These are phyloP conservation scores for Pistacia atlantica DNA, from an alignment of 345 rosid genomes.

Conservation along the genomic window DNA sequence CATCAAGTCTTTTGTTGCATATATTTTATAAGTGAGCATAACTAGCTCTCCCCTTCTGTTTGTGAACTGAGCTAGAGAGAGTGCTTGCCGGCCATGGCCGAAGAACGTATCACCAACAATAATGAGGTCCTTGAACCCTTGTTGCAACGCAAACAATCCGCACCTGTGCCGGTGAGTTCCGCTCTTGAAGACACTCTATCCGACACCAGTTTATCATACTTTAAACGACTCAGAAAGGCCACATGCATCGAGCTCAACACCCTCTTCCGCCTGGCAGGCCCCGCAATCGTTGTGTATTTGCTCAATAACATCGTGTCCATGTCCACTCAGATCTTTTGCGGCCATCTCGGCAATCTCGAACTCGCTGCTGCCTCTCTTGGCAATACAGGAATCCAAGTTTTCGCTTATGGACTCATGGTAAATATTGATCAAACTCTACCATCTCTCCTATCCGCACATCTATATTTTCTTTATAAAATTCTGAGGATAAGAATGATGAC, in stretches of 20 bases:
- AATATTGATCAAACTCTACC: background rate
- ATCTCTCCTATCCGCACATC: background rate
- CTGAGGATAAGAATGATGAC: background rate
- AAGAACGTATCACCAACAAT: background rate
- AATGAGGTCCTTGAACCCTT: slow-evolving; percentile 14
- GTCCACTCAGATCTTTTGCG: slow-evolving; percentile 63
- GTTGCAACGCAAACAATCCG: slow-evolving; percentile 9
- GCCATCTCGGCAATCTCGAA: slow-evolving; percentile 66
- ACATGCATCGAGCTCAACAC: slow-evolving; percentile 49
- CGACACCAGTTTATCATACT: slow-evolving; percentile 32
- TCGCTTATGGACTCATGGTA: slow-evolving; percentile 39
- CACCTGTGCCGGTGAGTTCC: slow-evolving; percentile 25
- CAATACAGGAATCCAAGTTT: slow-evolving; percentile 47
- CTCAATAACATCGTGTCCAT: slow-evolving; percentile 53
- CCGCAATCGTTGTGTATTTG: slow-evolving; percentile 59
- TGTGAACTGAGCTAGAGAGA: background rate
- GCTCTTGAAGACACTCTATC: slow-evolving; percentile 53
- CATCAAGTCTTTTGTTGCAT: no score
- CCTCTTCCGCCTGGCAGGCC: slow-evolving; percentile 54
- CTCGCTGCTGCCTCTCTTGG: slow-evolving; percentile 62
- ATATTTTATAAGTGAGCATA: no score
- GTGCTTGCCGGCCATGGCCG: background rate
- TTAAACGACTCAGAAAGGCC: slow-evolving; percentile 40
- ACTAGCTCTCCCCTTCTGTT: background rate
- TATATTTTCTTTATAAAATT: background rate